Conservation (phyloP, 2,329 filamentous ascomycete genomes). For the Macrophomina tecta region DNA sequence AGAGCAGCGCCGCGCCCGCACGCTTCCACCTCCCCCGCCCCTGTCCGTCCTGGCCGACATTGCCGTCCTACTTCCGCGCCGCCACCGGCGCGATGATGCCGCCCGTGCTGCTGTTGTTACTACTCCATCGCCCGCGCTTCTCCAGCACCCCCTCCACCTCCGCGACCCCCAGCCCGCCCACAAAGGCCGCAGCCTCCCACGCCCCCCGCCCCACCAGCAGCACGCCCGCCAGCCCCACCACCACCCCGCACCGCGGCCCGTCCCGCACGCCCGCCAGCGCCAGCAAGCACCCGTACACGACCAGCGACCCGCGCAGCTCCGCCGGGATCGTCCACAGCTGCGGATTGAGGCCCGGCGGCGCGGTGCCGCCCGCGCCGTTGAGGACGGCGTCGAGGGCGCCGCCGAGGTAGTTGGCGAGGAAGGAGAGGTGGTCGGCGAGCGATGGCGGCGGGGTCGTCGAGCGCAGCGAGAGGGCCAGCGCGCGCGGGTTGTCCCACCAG, state of each 20-base stretch:
- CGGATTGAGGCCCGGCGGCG: slow-evolving; percentile 26
- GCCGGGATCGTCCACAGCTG: slow-evolving; percentile 56
- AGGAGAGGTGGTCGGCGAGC: neutral
- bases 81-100: neutral
- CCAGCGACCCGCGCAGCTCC: slow-evolving; percentile 53
- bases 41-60: too few species aligned
- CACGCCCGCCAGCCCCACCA: neutral
- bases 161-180: slow-evolving; percentile 54
- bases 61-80: too few species aligned
- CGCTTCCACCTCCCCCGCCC: too few species aligned
- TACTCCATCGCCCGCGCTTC: slow-evolving; percentile 32
- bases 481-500: neutral
- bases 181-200: slow-evolving; percentile 40
- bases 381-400: neutral
- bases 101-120: slow-evolving; percentile 46
- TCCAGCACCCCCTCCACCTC: slow-evolving; percentile 45
- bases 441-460: neutral
- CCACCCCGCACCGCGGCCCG: neutral
- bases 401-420: neutral
- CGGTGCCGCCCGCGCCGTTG: neutral
- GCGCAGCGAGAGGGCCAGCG: neutral
- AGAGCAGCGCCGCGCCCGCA: too few species aligned
- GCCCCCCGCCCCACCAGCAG: neutral
- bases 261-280: slow-evolving; percentile 28
- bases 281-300: slow-evolving; percentile 51